Conservation (phyloP, 345 rosid genomes). For the Dipteronia dyeriana region DNA sequence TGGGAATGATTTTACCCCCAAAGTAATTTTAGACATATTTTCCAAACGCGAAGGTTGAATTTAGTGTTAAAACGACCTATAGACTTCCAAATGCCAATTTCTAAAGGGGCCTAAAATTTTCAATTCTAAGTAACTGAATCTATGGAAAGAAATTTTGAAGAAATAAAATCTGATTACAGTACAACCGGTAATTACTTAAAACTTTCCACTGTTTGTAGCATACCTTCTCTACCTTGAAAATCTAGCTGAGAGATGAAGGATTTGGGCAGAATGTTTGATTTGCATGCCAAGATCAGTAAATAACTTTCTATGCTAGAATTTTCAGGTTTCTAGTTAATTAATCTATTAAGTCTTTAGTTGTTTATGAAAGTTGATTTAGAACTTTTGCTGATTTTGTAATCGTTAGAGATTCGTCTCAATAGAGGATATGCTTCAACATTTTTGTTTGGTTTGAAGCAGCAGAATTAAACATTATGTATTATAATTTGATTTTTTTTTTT, state of each 20-base stretch:
- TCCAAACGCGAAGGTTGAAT: background rate
- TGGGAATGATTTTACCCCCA: background rate
- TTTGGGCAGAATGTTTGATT: too few relatives aligned
- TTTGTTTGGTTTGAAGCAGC: background rate
- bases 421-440: background rate
- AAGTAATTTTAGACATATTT: constrained; percentile 2
- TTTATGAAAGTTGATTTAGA: too few relatives aligned
- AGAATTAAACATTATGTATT: background rate
- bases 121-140: background rate
- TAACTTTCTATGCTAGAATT: background rate
- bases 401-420: background rate
- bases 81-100: background rate
- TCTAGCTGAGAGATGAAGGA: background rate
- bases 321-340: too few relatives aligned
- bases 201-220: background rate
- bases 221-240: background rate
- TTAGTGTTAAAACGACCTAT: background rate
- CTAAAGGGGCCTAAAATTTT: background rate
- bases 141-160: background rate
- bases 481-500: too few relatives aligned
- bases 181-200: background rate
- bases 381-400: too few relatives aligned
- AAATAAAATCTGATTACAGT: background rate
- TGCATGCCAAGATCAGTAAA: background rate
- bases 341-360: too few relatives aligned